A percentile compares a stretch with the other conserved stretches of the same genome.
These are phyloP conservation scores for Lichtheimia ornata DNA, from an alignment of 371 early-diverging fungal genomes.

Conservation along the genomic window DNA sequence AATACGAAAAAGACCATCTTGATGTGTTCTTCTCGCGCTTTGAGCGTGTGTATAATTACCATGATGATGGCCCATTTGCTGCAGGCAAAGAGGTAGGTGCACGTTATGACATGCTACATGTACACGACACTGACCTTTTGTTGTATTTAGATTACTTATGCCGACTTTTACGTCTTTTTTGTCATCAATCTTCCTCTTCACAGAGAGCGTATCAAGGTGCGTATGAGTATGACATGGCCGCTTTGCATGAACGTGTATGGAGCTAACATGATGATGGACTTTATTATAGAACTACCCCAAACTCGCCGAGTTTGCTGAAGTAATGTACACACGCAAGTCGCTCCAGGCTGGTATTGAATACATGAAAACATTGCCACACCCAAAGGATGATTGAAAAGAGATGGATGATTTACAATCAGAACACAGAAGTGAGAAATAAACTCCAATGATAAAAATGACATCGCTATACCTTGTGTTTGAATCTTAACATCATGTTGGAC, in stretches of 20 bases:
- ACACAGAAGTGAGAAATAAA: no score
- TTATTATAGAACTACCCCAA: conserved; percentile 19
- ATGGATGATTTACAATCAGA: no score
- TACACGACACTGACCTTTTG: not conserved
- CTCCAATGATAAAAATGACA: no score
- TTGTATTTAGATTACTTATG: conserved; percentile 20
- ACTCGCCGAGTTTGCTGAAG: conserved; percentile 17
- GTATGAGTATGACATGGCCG: not conserved
- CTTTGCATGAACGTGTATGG: not conserved
- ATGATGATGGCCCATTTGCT: conserved; percentile 26
- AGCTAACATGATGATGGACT: not conserved
- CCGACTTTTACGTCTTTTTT: conserved; percentile 29
- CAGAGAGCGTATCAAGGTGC: not conserved
- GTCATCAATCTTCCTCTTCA: conserved; percentile 17
- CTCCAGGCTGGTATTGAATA: no score
- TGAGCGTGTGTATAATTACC: conserved; percentile 10
- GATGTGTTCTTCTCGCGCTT: not conserved
- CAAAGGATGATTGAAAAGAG: no score
- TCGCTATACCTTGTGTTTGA: no score
- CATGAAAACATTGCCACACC: no score
- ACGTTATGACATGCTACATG: not conserved
- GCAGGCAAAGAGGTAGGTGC: conserved; percentile 21
- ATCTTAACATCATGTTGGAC: no score
- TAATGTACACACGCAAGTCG: no score
- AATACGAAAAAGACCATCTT: not conserved